Percentiles rank a stretch among this genome's conserved stretches.
These are phyloP conservation scores for Exophiala aquamarina DNA, from an alignment of 2,329 filamentous ascomycete species.

Conservation along the genomic window DNA sequence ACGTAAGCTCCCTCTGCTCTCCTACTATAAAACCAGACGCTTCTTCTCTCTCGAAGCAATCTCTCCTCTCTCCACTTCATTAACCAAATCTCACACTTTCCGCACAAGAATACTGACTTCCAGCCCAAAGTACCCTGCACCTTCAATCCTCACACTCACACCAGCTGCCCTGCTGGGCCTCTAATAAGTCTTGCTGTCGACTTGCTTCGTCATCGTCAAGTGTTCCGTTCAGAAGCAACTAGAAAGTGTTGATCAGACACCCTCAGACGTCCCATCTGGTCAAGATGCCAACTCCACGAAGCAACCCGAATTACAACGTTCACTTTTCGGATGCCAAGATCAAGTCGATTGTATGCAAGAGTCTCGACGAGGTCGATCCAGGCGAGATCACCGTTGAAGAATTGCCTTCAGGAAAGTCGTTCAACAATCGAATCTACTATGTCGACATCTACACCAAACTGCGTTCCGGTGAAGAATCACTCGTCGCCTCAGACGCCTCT, in stretches of 20 bases:
- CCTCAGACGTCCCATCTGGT: background rate
- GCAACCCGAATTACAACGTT: constrained; percentile 23
- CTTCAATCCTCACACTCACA: background rate
- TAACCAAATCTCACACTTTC: no score
- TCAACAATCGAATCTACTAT: constrained; percentile 28
- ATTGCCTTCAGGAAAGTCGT: constrained; percentile 20
- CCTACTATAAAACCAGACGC: no score
- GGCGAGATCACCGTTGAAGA: constrained; percentile 17
- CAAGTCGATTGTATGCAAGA: constrained; percentile 15
- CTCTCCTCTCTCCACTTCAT: no score
- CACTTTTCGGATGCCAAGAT: constrained; percentile 21
- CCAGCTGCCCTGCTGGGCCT: no score
- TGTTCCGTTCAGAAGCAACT: no score
- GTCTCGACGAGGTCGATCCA: constrained; percentile 17
- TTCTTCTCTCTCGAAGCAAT: no score
- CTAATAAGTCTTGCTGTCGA: no score
- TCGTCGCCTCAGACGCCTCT: background rate
- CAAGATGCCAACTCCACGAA: constrained; percentile 13
- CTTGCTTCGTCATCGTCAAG: no score
- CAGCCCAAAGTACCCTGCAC: background rate
- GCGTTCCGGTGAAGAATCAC: background rate
- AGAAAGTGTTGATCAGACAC: no score
- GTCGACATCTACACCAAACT: constrained; percentile 14
- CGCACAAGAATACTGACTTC: no score
- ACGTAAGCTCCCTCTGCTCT: no score